phyloP scores from a whole-genome alignment of 2,329 filamentous ascomycete species.

The Aspergillus eucalypticola region DNA sequence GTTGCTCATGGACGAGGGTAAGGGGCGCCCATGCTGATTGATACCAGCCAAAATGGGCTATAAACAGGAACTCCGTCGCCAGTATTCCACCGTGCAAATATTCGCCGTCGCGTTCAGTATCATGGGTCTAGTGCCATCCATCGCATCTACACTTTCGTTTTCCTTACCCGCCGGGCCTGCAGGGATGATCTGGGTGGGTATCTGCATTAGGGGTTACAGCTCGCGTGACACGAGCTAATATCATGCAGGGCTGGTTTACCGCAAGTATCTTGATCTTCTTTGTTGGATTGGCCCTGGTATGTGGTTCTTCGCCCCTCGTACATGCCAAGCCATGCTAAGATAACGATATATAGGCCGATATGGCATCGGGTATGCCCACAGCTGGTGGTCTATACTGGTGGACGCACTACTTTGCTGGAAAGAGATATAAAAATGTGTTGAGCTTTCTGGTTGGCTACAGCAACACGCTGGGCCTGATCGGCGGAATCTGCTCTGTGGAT shows the following conservation, averaged over 20 bases:
- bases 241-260: conserved; percentile 55
- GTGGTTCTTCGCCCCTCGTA: conserved; percentile 21
- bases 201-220: neutral
- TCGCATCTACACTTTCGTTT: conserved; percentile 60
- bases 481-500: conserved; percentile 63
- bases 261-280: conserved; percentile 60
- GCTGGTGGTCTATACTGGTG: conserved; percentile 61
- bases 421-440: conserved; percentile 58
- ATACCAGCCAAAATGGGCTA: conserved; percentile 45
- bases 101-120: conserved; percentile 63
- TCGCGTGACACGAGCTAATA: neutral
- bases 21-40: neutral
- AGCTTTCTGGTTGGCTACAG: conserved; percentile 63
- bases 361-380: conserved; percentile 59
- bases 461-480: conserved; percentile 62
- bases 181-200: conserved; percentile 60
- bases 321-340: neutral
- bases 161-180: conserved; percentile 61
- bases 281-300: conserved; percentile 60
- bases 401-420: conserved; percentile 61
- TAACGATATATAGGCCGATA: conserved; percentile 43
- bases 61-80: conserved; percentile 62
- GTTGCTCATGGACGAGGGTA: neutral
- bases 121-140: conserved; percentile 63
- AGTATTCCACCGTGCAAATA: conserved; percentile 63